Percentiles rank a stretch among this genome's conserved stretches.
These are phyloP conservation scores for Tricholoma flavovirens DNA, from an alignment of 768 basidiomycete species.

Conservation along the genomic window DNA sequence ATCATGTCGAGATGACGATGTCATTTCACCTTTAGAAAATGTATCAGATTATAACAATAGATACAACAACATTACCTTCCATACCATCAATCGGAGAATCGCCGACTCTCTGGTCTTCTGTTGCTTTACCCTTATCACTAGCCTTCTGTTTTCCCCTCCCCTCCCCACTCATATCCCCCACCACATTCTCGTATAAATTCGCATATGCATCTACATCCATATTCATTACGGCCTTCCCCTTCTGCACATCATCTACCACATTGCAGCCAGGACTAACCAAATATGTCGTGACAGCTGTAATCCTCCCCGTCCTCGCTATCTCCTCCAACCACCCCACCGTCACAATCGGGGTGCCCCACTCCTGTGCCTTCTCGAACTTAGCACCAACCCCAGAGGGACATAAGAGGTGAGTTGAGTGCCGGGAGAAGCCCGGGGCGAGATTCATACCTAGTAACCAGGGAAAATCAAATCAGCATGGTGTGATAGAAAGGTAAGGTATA, in stretches of 20 bases:
- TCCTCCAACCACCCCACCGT: conserved; percentile 62
- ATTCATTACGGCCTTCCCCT: neutral
- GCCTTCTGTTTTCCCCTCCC: neutral
- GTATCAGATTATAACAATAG: neutral
- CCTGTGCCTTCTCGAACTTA: conserved; percentile 72
- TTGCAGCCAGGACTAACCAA: neutral
- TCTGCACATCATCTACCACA: neutral
- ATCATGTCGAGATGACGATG: neutral
- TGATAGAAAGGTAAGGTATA: neutral
- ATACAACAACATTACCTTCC: neutral
- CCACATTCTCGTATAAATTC: neutral
- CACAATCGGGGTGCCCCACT: conserved; percentile 78
- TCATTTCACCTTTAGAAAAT: neutral
- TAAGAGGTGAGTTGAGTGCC: conserved; percentile 72
- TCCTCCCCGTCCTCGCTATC: conserved; percentile 46
- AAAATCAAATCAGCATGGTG: neutral
- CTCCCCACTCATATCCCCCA: conserved; percentile 1
- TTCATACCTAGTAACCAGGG: conserved; percentile 39
- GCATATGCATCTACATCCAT: conserved; percentile 10
- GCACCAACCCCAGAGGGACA: conserved; percentile 65
- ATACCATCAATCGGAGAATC: conserved; percentile 1
- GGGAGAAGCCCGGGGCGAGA: conserved; percentile 53
- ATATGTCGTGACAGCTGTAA: conserved; percentile 28
- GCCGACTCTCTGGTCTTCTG: conserved; percentile 14
- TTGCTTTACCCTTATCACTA: conserved; percentile 26